Base-by-base conservation (phyloP, 768 basidiomycete genomes). In the Termitomyces sp. region DNA sequence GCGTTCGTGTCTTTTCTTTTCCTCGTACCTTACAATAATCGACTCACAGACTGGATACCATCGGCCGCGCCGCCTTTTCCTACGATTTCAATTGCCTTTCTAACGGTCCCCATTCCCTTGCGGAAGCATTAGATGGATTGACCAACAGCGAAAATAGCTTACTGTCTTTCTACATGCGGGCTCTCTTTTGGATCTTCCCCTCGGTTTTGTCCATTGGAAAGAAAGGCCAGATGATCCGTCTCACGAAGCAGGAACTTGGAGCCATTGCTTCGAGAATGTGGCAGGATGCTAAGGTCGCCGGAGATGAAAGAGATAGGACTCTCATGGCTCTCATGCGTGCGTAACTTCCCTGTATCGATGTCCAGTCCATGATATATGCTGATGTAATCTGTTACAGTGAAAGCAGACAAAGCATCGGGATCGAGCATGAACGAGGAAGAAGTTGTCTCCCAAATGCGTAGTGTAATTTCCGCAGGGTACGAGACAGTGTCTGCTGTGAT, bases 121-220 rank as follows among this genome's bases (percentile, higher is more conserved):
- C 81, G 22, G 76, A 80, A 60, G 73, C 83, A 8, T 68, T 86
- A 45, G 82, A 86, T 62, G 77, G 78, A 28, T 70, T 86, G 26
- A 85, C 82, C n/a, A 85, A 84, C 65, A 80, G 78, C 48, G 78
- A 85, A 65, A 79, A 84, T 64, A 81, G 74, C 37, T 62, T 64
- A n/a, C 77, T 79, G 50, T 82, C 82, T 4, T 85, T 85, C 65
- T 84, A 85, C 62, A 84, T 85, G 76, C 79, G 82, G 39, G 81
- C 85, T 37, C 70, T 86, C 26, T 84, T 86, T 56, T 84, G 81
- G 82, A 66, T 83, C 16, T 77, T 81, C 28, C 85, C 85, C 3
- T 74, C 80, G 42, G 77, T 86, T 48, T 64, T 84, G 15, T 74
- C 75, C 28, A 74, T 84, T 13, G 83, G 85, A 4, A 76, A 79